Base-by-base conservation (phyloP, 306 rosid genomes). In the Cicer pinnatifidum region DNA sequence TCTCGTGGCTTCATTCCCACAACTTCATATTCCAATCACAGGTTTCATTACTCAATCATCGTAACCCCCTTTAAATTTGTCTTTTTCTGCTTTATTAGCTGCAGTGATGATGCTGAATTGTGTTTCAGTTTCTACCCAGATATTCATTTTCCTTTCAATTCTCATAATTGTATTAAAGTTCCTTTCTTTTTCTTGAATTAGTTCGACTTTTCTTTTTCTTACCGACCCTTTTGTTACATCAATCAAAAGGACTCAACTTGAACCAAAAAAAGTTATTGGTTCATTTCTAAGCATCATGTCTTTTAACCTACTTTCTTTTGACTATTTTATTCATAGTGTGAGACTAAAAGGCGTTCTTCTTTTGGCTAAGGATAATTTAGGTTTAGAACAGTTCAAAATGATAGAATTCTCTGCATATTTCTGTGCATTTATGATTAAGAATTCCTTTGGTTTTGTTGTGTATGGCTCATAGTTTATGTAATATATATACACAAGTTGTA, bases 41-140 rank as follows among this genome's bases (percentile, higher is more conserved):
- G 77, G 81, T 81, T n/a, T 52, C 76, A 50, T 41, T 63, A 5
- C 44, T 70, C 71, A 61, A 11, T 61, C 66, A 9, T 62, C 58
- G 20, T 11, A 39, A 35, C n/a, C 47, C 64, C 54, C 9, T 7
- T 19, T 52, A 8, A 3, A 0, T 69, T 53, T 39, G 0, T 15
- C 1, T 57, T 60, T 40, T 38, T 78, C 66, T 65, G 35, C 65
- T 70, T 47, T 8, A 48, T 56, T 7, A 48, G 9, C 7, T 13
- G 6, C 53, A 46, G 19, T 67, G 43, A 15, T 12, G 67, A 15
- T 28, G 35, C 35, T 12, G 11, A 75, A 69, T 82, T 74, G 46
- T 11, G 56, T 79, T 82, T 69, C 71, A 16, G 7, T 60, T 75
- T 38, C 44, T 59, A 35, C 57, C 73, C 76, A 0, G 10, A 9